Conservation (phyloP, 177 flowering plant species). For the Vitis hybrid region DNA sequence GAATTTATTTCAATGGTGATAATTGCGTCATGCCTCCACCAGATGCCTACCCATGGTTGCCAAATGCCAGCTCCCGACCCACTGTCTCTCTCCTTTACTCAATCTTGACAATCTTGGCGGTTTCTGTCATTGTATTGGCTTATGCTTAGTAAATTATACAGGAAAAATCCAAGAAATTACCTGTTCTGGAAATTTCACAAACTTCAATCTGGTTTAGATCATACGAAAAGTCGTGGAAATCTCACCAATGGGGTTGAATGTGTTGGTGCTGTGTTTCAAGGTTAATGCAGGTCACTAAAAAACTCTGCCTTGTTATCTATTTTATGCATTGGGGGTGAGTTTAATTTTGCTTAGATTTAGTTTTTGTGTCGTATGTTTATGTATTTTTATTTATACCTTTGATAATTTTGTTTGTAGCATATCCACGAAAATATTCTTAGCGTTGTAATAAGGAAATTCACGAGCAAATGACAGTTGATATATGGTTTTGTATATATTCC, state of each 20-base stretch:
- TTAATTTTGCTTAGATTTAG: conserved; percentile 11
- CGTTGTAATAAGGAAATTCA: conserved; percentile 17
- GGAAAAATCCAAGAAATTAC: conserved; percentile 2
- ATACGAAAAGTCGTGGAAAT: conserved; percentile 14
- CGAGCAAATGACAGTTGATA: conserved; percentile 12
- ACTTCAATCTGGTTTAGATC: conserved; percentile 8
- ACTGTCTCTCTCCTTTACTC: conserved; percentile 19
- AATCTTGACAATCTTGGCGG: conserved; percentile 27
- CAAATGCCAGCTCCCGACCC: conserved; percentile 39
- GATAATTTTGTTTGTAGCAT: conserved; percentile 18
- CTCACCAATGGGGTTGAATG: background rate
- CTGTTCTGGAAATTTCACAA: conserved; percentile 1
- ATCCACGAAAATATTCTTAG: conserved; percentile 7
- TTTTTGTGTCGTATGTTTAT: conserved; percentile 3
- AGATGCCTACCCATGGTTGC: conserved; percentile 62
- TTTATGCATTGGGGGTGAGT: conserved; percentile 5
- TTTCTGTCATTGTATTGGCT: conserved; percentile 28
- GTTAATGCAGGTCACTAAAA: conserved; percentile 8
- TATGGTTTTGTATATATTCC: conserved; percentile 2
- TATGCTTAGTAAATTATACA: conserved; percentile 17
- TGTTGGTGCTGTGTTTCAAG: conserved; percentile 12
- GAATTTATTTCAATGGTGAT: conserved; percentile 69
- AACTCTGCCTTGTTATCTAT: background rate
- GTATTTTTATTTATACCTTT: conserved; percentile 5
- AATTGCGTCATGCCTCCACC: conserved; percentile 76